Percentiles rank a stretch among this genome's conserved stretches.
phyloP scores from a whole-genome alignment of 2,329 filamentous ascomycete genomes.

The Dissoconium aciculare region DNA sequence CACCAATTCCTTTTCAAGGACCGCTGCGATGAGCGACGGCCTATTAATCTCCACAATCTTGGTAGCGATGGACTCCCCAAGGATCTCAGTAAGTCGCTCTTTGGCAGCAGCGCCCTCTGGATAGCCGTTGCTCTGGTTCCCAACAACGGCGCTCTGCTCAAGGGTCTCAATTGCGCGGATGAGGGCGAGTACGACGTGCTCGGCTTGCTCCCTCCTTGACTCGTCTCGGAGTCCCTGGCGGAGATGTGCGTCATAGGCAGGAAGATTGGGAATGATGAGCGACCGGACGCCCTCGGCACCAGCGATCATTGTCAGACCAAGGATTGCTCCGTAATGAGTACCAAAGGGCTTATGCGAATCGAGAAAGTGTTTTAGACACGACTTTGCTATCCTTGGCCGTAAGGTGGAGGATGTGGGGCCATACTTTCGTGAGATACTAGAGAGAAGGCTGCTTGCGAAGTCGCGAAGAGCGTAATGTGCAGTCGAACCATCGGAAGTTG shows the following conservation, averaged over 20 bases:
- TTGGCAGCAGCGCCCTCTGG: slow-evolving; percentile 27
- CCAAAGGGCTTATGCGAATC: slow-evolving; percentile 70
- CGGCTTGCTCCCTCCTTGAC: slow-evolving; percentile 42
- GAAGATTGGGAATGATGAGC: slow-evolving; percentile 51
- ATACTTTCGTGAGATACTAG: slow-evolving; percentile 67
- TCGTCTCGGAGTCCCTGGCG: slow-evolving; percentile 41
- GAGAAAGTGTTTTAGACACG: slow-evolving; percentile 81
- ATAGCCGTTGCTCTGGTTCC: slow-evolving; percentile 25
- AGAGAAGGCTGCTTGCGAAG: slow-evolving; percentile 67
- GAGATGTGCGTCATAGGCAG: slow-evolving; percentile 47
- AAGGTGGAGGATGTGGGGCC: slow-evolving; percentile 65
- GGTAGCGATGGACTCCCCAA: slow-evolving; percentile 31
- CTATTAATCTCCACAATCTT: slow-evolving; percentile 28
- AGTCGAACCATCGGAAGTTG: slow-evolving; percentile 32
- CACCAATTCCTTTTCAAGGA: slow-evolving; percentile 24
- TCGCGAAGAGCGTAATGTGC: slow-evolving; percentile 70
- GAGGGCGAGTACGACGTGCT: slow-evolving; percentile 44
- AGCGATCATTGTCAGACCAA: slow-evolving; percentile 64
- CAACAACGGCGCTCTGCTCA: slow-evolving; percentile 29
- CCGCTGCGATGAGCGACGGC: slow-evolving; percentile 23
- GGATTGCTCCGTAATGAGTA: slow-evolving; percentile 77
- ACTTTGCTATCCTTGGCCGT: slow-evolving; percentile 77
- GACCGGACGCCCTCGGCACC: slow-evolving; percentile 50
- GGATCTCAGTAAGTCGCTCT: slow-evolving; percentile 27
- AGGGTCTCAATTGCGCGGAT: slow-evolving; percentile 41